Evolutionary conservation across 352 stramenopile species (phyloP).

Genomic region (Globisporangium nunn): DNA sequence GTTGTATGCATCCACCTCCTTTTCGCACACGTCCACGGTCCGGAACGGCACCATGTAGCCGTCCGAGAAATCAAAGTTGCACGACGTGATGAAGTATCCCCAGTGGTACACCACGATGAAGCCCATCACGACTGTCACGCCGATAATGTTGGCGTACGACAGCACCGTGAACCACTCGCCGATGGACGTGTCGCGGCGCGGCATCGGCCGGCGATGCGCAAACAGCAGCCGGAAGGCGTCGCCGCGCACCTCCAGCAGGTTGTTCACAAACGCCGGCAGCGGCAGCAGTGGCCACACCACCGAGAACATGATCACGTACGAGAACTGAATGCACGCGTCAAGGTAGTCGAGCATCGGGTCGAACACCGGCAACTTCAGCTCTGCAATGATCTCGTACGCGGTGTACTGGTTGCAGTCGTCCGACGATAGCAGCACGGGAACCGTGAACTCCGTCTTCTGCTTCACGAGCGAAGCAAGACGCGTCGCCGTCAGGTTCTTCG

Average conservation of each 20-base stretch:
- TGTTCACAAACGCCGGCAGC: conserved; percentile 82
- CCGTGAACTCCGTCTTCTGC: conserved; percentile 57
- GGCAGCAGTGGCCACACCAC: conserved; percentile 85
- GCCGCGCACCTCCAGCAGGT: conserved; percentile 80
- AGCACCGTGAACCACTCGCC: conserved; percentile 81
- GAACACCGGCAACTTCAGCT: conserved; percentile 77
- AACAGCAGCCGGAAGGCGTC: conserved; percentile 81
- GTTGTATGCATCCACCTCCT: conserved; percentile 17
- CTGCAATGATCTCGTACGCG: conserved; percentile 79
- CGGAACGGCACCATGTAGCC: conserved; percentile 76
- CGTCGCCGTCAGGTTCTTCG: conserved; percentile 51
- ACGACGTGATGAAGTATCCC: conserved; percentile 66
- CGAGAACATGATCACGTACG: conserved; percentile 89
- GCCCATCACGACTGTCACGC: conserved; percentile 70
- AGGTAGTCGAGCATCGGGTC: conserved; percentile 84
- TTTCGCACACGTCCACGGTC: conserved; percentile 30
- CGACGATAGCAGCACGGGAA: conserved; percentile 59
- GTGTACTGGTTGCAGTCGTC: conserved; percentile 85
- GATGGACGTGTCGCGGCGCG: conserved; percentile 72
- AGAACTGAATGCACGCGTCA: conserved; percentile 86
- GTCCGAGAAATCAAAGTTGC: conserved; percentile 65
- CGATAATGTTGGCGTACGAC: conserved; percentile 82
- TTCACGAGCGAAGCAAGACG: conserved; percentile 60
- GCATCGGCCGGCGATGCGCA: conserved; percentile 73
- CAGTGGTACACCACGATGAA: conserved; percentile 85